These are phyloP conservation scores for Talaromyces trachyspermus DNA, from an alignment of 495 filamentous ascomycete species.

Conservation along the genomic window DNA sequence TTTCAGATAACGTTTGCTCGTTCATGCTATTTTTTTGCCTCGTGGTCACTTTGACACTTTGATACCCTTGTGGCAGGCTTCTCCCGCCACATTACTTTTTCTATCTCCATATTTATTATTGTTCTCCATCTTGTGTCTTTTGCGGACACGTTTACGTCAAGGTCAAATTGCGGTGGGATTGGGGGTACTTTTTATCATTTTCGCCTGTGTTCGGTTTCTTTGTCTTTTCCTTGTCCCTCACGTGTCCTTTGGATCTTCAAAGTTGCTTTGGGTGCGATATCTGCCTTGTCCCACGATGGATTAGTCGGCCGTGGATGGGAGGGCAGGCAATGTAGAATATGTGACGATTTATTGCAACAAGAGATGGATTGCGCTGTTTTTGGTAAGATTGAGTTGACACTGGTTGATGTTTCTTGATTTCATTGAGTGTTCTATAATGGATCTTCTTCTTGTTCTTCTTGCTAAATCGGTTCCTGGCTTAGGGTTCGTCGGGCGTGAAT, in stretches of 20 bases:
- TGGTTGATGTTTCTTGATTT: too few relatives aligned
- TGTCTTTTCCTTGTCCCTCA: constrained; percentile 12
- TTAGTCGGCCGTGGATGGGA: too few relatives aligned
- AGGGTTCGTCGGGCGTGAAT: too few relatives aligned
- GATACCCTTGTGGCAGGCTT: constrained; percentile 43
- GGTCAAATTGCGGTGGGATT: constrained; percentile 5
- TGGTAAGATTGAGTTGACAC: too few relatives aligned
- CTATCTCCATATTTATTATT: constrained; percentile 33
- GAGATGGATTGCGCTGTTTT: too few relatives aligned
- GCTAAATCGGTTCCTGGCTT: too few relatives aligned
- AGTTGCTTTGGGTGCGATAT: too few relatives aligned
- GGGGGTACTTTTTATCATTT: constrained; percentile 8
- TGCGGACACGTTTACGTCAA: not conserved
- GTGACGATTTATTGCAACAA: too few relatives aligned
- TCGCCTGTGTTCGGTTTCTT: constrained; percentile 7
- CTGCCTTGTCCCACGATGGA: too few relatives aligned
- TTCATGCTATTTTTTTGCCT: constrained; percentile 19
- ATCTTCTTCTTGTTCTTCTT: too few relatives aligned
- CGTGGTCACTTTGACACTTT: constrained; percentile 28
- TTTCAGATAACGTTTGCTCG: constrained; percentile 11
- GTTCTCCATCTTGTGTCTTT: not conserved
- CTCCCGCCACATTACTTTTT: constrained; percentile 34
- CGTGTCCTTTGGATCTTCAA: constrained; percentile 11
- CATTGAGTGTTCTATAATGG: too few relatives aligned
- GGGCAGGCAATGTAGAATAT: too few relatives aligned